Base-by-base conservation (phyloP, 1,284 basidiomycete species). In the Marasmius sp. region DNA sequence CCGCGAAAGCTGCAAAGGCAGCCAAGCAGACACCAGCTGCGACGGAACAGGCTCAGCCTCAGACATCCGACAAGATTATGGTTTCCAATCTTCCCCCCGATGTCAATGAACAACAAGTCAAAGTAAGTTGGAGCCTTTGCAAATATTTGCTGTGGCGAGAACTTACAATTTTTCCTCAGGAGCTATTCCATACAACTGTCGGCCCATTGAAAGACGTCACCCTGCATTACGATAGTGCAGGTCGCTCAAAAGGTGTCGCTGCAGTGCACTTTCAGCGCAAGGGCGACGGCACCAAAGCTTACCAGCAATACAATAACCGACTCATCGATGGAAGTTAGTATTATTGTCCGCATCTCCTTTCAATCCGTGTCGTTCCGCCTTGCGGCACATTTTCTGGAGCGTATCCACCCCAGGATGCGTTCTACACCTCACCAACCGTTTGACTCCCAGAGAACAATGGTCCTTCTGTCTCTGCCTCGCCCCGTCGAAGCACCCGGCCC, bases 241-340 rank as follows among this genome's bases (percentile, higher is more conserved):
- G 97, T 62, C 88, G 90, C 71, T 95, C 93, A 51, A 97, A 95
- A 70, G 97, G 97, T 64, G 82, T 90, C 64, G 95, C 95, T 49
- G 89, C 91, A 11, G 91, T 99, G 65, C 84, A 89, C 67, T 98
- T 98, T 84, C 82, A 85, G 72, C 88, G 87, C 70, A 89, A 89
- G 70, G 95, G 95, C 61, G 95, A 97, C 71, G 97, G 92, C 62
- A 89, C 87, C 75, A 94, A 92, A 82, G 97, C 97, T 6, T 97
- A 91, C 79, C 84, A 91, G 67, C 87, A 94, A 70, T 99, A 98
- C 85, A 95, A 99, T 86, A 95, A 95, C 81, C 91, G 97, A 75
- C 90, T 99, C 81, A 97, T 99, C 86, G 97, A 99, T 89, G 94
- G 95, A 83, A 97, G 96, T 98, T 92, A 95, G 96, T 97, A 89